Base-by-base conservation (phyloP, 306 rosid species). In the Trifolium repens region DNA sequence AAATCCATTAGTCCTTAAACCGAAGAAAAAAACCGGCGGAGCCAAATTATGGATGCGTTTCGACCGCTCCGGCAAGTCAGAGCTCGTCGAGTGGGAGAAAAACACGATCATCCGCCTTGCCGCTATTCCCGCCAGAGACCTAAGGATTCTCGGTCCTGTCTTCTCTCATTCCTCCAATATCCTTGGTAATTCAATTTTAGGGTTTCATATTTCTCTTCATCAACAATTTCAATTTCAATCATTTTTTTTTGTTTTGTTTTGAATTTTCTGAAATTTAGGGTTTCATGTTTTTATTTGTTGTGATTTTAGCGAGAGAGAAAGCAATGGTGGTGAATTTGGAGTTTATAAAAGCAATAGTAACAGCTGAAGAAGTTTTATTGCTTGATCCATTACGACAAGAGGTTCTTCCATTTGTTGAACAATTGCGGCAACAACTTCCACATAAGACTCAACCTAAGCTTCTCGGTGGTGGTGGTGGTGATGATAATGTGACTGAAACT, bases 291-390 rank as follows among this genome's bases (percentile, higher is more conserved):
- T 55, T 22, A 5, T 22, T 58, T 58, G 13, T 57, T 19, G 4
- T 58, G 37, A 27, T 39, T 62, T 72, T 72, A 85, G 89, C 89
- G 46, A 82, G 99, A 85, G 99, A 94, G 83, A 94, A 90, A 87
- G 99, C 99, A n/a, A 94, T 94, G 96, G 96, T 92, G 39, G 97
- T 92, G 60, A 94, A 92, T 88, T 84, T 94, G 77, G 99, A 92
- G 88, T 94, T 89, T 78, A 88, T 92, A 76, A 82, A 14, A 82
- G 87, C 77, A 57, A 90, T 96, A 84, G 96, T 96, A 47, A 96
- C 96, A 2, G 99, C 99, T 1, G 99, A 94, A 75, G 99, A 94
- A 80, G 91, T 94, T 71, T 66, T 92, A 24, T 72, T 94, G 86
- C 89, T 94, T 64, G 98, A 96, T 71, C 99, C 99, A 81, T 91